phyloP scores from a whole-genome alignment of 805 yeast species.

The Ogataea chonburiensis region DNA sequence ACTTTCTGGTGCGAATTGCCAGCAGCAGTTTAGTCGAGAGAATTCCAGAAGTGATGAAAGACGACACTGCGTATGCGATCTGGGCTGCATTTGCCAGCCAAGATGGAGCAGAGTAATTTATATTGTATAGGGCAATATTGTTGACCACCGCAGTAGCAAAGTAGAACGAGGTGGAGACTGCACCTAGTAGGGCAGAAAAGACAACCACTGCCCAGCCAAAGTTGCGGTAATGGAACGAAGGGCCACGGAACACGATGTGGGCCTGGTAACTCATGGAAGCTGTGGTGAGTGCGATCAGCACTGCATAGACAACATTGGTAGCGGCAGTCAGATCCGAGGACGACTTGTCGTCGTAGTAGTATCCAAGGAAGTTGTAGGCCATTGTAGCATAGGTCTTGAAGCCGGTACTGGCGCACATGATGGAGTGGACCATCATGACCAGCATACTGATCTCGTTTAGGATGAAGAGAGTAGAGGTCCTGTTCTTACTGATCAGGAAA shows the following conservation, averaged over 20 bases:
- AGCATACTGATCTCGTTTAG: slow-evolving; percentile 63
- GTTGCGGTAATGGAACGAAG: slow-evolving; percentile 39
- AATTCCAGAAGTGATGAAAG: slow-evolving; percentile 59
- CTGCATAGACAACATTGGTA: slow-evolving; percentile 55
- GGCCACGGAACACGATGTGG: slow-evolving; percentile 63
- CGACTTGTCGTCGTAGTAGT: slow-evolving; percentile 37
- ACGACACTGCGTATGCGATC: slow-evolving; percentile 67
- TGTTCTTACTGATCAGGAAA: slow-evolving; percentile 50
- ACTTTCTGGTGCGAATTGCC: slow-evolving; percentile 72
- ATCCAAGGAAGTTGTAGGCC: slow-evolving; percentile 47
- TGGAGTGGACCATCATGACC: slow-evolving; percentile 57
- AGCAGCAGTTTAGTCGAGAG: slow-evolving; percentile 60
- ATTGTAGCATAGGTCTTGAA: slow-evolving; percentile 51
- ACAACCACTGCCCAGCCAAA: slow-evolving; percentile 41
- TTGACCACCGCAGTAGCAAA: slow-evolving; percentile 49
- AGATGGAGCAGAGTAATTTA: slow-evolving; percentile 20
- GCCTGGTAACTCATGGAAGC: slow-evolving; percentile 70
- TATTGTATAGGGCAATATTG: slow-evolving; percentile 33
- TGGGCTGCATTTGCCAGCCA: slow-evolving; percentile 53
- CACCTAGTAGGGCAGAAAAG: slow-evolving; percentile 44
- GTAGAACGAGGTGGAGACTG: slow-evolving; percentile 59
- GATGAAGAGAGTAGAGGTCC: slow-evolving; percentile 67
- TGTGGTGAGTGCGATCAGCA: slow-evolving; percentile 63
- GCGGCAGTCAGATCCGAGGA: slow-evolving; percentile 56
- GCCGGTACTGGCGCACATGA: slow-evolving; percentile 54